Conservation (phyloP, 371 early-diverging fungal genomes). For the Mycotypha africana region DNA sequence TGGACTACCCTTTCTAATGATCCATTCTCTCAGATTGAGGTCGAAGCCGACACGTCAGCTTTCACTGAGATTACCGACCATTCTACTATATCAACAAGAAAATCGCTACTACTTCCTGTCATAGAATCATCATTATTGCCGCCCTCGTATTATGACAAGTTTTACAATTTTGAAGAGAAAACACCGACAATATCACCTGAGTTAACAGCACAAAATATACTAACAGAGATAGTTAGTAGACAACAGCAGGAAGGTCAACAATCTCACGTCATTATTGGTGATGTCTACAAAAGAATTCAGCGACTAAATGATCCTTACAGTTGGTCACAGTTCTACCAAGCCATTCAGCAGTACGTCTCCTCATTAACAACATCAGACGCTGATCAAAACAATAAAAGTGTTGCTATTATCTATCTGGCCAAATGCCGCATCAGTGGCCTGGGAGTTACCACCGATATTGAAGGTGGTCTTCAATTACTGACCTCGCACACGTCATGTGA, state of each 20-base stretch:
- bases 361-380: not conserved
- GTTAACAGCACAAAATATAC: not conserved
- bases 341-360: constrained; percentile 6
- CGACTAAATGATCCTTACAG: constrained; percentile 15
- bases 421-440: constrained; percentile 16
- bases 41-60: constrained; percentile 16
- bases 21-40: constrained; percentile 23
- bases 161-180: not conserved
- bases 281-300: constrained; percentile 11
- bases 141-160: not conserved
- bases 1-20: constrained; percentile 21
- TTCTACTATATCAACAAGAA: constrained; percentile 21
- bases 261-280: constrained; percentile 4
- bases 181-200: too few relatives aligned
- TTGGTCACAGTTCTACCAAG: constrained; percentile 14
- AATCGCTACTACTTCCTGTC: constrained; percentile 10
- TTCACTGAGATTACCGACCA: constrained; percentile 23
- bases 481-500: constrained; percentile 18
- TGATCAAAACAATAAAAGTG: not conserved
- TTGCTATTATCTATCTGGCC: constrained; percentile 13
- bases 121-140: not conserved
- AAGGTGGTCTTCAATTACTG: constrained; percentile 12
- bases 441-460: constrained; percentile 4
- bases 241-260: not conserved
- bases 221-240: not conserved